Percentiles rank a stretch among this genome's conserved stretches.
phyloP scores from a whole-genome alignment of 1,139 yeast species.

The Starmera stellimalicola region DNA sequence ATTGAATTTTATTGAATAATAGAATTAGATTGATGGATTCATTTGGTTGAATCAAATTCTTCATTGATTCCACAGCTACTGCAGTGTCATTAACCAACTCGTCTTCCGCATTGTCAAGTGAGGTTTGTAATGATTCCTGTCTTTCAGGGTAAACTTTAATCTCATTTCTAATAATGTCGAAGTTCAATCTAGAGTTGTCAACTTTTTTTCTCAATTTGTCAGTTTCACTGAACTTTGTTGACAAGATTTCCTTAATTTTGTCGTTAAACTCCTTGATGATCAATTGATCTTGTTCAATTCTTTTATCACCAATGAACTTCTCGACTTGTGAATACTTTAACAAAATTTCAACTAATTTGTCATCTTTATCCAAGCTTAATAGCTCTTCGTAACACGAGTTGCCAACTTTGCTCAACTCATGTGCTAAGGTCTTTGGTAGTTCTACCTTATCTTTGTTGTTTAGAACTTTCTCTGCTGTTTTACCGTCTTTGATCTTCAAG shows the following conservation, averaged over 20 bases:
- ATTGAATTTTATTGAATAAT: conserved; percentile 55
- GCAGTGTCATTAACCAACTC: conserved; percentile 72
- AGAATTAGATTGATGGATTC: conserved; percentile 55
- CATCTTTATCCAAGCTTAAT: conserved; percentile 27
- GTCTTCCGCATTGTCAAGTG: conserved; percentile 59
- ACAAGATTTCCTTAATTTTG: conserved; percentile 40
- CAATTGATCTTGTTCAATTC: conserved; percentile 57
- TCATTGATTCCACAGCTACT: conserved; percentile 69
- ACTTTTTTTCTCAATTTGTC: conserved; percentile 56
- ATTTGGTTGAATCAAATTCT: conserved; percentile 56
- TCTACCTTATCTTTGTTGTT: conserved; percentile 16
- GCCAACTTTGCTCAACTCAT: conserved; percentile 40
- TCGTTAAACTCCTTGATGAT: conserved; percentile 48
- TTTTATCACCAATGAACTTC: conserved; percentile 48
- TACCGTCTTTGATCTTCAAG: conserved; percentile 25
- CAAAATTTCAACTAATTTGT: conserved; percentile 44
- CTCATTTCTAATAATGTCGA: conserved; percentile 58
- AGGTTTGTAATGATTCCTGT: conserved; percentile 15
- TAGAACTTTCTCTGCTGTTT: conserved; percentile 40
- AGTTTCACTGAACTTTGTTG: conserved; percentile 52
- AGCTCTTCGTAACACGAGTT: conserved; percentile 26
- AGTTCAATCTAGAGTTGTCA: conserved; percentile 56
- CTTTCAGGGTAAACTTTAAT: conserved; percentile 26
- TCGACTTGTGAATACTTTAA: conserved; percentile 48
- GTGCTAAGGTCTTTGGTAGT: conserved; percentile 40